Conservation (phyloP, 1,284 basidiomycete species). For the Sanghuangporus baumii region DNA sequence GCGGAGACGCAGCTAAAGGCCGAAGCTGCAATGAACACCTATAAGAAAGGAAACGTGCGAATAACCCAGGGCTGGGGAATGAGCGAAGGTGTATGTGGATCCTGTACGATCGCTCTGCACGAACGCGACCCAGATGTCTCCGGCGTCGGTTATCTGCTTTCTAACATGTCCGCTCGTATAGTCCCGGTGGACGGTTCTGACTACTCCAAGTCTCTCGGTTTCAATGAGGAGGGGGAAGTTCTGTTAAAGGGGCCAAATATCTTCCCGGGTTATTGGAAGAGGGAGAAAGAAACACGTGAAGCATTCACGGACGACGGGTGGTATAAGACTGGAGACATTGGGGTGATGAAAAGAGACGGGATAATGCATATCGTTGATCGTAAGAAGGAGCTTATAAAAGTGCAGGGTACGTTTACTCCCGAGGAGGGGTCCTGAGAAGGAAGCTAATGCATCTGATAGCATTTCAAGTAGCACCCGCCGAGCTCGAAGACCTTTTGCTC, state of each 20-base stretch:
- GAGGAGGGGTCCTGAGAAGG: neutral
- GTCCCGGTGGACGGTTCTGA: slow-evolving; percentile 54
- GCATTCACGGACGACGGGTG: slow-evolving; percentile 61
- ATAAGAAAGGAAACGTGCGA: neutral
- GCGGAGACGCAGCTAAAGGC: slow-evolving; percentile 31
- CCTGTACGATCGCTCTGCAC: neutral
- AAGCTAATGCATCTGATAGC: slow-evolving; percentile 2
- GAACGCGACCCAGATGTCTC: slow-evolving; percentile 8
- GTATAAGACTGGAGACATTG: slow-evolving; percentile 67
- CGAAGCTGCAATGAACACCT: slow-evolving; percentile 26
- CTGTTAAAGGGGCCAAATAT: slow-evolving; percentile 45
- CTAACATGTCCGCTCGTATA: slow-evolving; percentile 57
- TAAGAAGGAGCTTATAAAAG: slow-evolving; percentile 43
- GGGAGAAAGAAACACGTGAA: slow-evolving; percentile 55
- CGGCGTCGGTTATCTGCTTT: slow-evolving; percentile 40
- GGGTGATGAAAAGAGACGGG: slow-evolving; percentile 53
- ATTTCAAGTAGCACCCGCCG: slow-evolving; percentile 70
- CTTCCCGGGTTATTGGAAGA: slow-evolving; percentile 63
- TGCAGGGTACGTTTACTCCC: slow-evolving; percentile 1
- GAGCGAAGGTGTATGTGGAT: slow-evolving; percentile 7
- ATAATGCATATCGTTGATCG: slow-evolving; percentile 64
- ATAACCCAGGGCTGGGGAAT: slow-evolving; percentile 16
- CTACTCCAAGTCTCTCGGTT: slow-evolving; percentile 28
- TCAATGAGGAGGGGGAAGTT: slow-evolving; percentile 61
- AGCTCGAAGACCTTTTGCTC: slow-evolving; percentile 70